Base-by-base conservation (phyloP, 2,329 filamentous ascomycete species). In the Fusarium anthophilum region DNA sequence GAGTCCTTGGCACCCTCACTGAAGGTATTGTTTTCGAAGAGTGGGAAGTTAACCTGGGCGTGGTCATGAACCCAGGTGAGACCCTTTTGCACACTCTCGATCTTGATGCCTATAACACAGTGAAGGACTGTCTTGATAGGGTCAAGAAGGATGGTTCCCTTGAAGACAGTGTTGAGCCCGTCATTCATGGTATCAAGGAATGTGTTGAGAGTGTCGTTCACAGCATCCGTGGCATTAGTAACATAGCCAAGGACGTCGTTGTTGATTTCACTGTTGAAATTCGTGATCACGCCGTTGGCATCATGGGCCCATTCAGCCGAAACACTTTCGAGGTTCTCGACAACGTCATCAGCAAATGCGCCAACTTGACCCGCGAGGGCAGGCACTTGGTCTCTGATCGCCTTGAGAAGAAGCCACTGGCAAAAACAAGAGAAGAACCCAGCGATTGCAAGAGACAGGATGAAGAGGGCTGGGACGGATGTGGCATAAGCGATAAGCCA, bases 21-120 rank as follows among this genome's bases (percentile, higher is more conserved):
- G 84, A 98, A 97, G 3, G 93, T 93, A 80, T 98, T 89, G 77
- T 94, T 92, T 32, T 90, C 87, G 69, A 98, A 91, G 60, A 89
- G 83, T 1, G 96, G 96, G 76, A 99, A 92, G 68, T 90, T 86
- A 76, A 99, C 88, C 70, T 96, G 90, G 8, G 96, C 94, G 80
- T 98, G 86, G 75, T 98, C 92, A 78, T 93, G 90, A 17, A 98
- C 93, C 96, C 96, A 99, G 2, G 94, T 97, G n/a, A 98, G 87
- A 18, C 93, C 96, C 79, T 93, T 92, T 81, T 98, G 91, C 74
- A 99, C 90, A 28, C 91, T 89, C 75, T 93, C 91, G 72, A 98
- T 88, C 85, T 98, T 98, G 79, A 97, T 87, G 13, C 92, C 91
- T 73, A 98, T 90, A n/a, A 98, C 87, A 80, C 96, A 98, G 79